A percentile compares a stretch with the other conserved stretches of the same genome.
Conservation (phyloP, 73 alveolate genomes). For the Diophrys appendiculata region DNA sequence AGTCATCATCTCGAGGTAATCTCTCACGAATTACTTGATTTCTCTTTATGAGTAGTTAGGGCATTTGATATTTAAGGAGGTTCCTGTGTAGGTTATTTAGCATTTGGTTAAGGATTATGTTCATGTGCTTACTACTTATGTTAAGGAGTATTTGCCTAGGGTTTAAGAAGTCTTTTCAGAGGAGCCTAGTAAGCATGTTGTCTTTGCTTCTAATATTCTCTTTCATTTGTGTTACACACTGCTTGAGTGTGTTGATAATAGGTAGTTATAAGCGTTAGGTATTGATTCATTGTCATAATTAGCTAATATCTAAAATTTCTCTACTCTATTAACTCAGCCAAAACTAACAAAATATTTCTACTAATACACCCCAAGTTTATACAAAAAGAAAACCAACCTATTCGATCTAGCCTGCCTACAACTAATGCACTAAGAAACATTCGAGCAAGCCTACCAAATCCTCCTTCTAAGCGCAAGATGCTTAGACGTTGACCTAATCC, state of each 20-base stretch:
- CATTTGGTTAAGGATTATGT: background rate
- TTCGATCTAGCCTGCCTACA: slow-evolving; percentile 1
- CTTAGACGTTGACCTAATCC: background rate
- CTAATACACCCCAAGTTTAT: slow-evolving; percentile 15
- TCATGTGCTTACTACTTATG: background rate
- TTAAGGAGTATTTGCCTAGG: background rate
- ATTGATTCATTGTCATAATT: background rate
- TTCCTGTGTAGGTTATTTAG: background rate
- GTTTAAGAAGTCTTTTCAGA: background rate
- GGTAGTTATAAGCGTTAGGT: background rate
- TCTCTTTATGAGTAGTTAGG: background rate
- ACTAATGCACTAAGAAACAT: background rate
- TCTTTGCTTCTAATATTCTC: background rate
- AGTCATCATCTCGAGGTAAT: background rate
- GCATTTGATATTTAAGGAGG: background rate
- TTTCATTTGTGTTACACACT: background rate
- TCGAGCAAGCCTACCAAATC: background rate
- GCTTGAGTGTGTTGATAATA: background rate
- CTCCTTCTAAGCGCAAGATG: background rate
- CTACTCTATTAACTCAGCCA: background rate
- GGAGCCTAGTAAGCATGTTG: background rate
- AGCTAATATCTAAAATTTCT: background rate
- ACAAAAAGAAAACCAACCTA: slow-evolving; percentile 20
- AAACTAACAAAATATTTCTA: slow-evolving; percentile 37
- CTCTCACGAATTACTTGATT: no score